Conservation (phyloP, 306 rosid species). For the Quercus suber region DNA sequence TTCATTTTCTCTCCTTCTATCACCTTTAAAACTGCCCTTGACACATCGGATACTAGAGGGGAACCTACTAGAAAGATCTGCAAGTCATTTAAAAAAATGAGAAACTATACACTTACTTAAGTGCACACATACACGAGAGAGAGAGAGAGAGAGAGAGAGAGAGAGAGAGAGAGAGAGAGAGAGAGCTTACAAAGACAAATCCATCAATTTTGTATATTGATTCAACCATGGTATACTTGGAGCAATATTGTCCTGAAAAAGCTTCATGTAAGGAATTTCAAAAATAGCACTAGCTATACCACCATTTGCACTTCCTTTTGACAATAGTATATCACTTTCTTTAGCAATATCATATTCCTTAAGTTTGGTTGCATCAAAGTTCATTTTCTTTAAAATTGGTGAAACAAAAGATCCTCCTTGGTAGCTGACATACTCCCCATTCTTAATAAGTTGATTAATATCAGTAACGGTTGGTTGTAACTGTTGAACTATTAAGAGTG, state of each 20-base stretch:
- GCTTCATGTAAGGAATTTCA: too few species aligned
- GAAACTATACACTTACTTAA: neutral
- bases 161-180: too few species aligned
- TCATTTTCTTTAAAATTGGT: constrained; percentile 21
- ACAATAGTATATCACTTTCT: constrained; percentile 36
- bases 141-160: too few species aligned
- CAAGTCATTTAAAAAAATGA: neutral
- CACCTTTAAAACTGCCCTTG: constrained; percentile 50
- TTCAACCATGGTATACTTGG: too few species aligned
- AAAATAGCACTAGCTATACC: too few species aligned
- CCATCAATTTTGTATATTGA: too few species aligned
- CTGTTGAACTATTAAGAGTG: constrained; percentile 54
- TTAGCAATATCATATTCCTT: constrained; percentile 12
- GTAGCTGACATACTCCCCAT: constrained; percentile 42
- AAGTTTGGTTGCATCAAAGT: constrained; percentile 30
- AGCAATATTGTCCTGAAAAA: too few species aligned
- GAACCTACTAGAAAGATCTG: constrained; percentile 44
- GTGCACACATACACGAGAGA: neutral
- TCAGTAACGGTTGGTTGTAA: constrained; percentile 42
- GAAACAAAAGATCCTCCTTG: constrained; percentile 35
- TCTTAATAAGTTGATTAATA: constrained; percentile 30
- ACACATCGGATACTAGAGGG: constrained; percentile 46
- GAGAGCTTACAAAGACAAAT: too few species aligned
- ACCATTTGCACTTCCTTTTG: too few species aligned
- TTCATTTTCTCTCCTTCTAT: constrained; percentile 46